phyloP scores from a whole-genome alignment of 768 basidiomycete genomes.

The Leccinum longicurvipes region DNA sequence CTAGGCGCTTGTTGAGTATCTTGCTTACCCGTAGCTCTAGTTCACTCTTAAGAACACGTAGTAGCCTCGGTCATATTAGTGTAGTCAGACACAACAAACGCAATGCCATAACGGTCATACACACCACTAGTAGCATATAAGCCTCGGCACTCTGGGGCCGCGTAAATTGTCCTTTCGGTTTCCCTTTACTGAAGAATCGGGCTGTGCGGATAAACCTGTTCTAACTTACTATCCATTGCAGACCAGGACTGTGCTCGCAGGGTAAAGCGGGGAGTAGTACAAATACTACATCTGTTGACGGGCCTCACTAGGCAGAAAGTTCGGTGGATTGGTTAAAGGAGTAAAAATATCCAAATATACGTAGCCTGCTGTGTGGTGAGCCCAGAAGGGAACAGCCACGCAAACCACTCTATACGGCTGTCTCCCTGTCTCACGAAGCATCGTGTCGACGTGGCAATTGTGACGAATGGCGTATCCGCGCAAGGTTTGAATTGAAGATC shows the following conservation, averaged over 20 bases:
- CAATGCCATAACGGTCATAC: slow-evolving; percentile 84
- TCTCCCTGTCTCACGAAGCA: slow-evolving; percentile 87
- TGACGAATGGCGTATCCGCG: too few species aligned
- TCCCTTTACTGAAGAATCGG: slow-evolving; percentile 42
- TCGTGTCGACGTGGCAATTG: slow-evolving; percentile 83
- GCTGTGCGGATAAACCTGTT: slow-evolving; percentile 61
- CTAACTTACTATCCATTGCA: slow-evolving; percentile 81
- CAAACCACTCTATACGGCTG: slow-evolving; percentile 86
- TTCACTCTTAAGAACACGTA: slow-evolving; percentile 36
- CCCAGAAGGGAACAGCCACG: slow-evolving; percentile 55
- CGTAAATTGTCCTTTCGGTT: slow-evolving; percentile 69
- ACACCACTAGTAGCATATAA: slow-evolving; percentile 89
- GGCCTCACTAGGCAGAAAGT: slow-evolving; percentile 60
- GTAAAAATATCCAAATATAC: not conserved
- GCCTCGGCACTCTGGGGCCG: slow-evolving; percentile 67
- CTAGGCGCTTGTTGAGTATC: too few species aligned
- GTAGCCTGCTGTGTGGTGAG: slow-evolving; percentile 26
- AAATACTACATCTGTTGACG: slow-evolving; percentile 77
- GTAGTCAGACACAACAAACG: slow-evolving; percentile 82
- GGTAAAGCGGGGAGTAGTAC: slow-evolving; percentile 83
- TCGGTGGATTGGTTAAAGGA: slow-evolving; percentile 1
- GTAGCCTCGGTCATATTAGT: not conserved
- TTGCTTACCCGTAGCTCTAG: slow-evolving; percentile 37
- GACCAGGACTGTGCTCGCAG: slow-evolving; percentile 87
- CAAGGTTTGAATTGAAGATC: too few species aligned